These are phyloP conservation scores for Claviceps cyperi DNA, from an alignment of 2,329 filamentous ascomycete genomes.

Conservation along the genomic window DNA sequence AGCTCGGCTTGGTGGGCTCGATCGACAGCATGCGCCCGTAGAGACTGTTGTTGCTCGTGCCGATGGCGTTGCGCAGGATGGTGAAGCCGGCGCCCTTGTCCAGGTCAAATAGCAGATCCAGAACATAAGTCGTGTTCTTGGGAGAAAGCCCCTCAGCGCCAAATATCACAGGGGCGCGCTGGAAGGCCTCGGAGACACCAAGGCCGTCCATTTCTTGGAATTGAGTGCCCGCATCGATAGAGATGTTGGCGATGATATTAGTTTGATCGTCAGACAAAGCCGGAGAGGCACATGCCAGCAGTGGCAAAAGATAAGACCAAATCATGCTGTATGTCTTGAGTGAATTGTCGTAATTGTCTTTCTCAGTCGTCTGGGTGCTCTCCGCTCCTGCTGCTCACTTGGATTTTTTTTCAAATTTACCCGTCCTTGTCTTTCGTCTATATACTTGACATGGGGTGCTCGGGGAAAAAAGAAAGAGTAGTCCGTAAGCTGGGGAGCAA, in stretches of 20 bases:
- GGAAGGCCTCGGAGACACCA: not conserved
- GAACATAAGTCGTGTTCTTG: not conserved
- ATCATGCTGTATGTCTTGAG: not conserved
- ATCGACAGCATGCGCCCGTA: not conserved
- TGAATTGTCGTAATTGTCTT: not conserved
- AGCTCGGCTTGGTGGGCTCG: not conserved
- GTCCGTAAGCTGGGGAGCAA: no score
- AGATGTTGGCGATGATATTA: not conserved
- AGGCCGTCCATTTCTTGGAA: not conserved
- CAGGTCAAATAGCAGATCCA: not conserved
- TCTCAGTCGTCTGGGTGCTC: no score
- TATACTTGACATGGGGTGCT: not conserved
- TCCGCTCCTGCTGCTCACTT: no score
- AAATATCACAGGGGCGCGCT: not conserved
- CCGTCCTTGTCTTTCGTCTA: not conserved
- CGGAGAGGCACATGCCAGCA: not conserved
- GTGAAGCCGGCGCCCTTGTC: not conserved
- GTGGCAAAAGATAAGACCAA: not conserved
- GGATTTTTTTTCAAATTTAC: not conserved
- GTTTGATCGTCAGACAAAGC: no score
- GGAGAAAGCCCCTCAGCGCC: not conserved
- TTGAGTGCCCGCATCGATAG: not conserved
- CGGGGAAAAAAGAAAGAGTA: no score
- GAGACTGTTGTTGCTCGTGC: not conserved
- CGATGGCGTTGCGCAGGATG: conserved; percentile 1